phyloP scores from a whole-genome alignment of 2,329 filamentous ascomycete genomes.

The Myriangium duriaei region DNA sequence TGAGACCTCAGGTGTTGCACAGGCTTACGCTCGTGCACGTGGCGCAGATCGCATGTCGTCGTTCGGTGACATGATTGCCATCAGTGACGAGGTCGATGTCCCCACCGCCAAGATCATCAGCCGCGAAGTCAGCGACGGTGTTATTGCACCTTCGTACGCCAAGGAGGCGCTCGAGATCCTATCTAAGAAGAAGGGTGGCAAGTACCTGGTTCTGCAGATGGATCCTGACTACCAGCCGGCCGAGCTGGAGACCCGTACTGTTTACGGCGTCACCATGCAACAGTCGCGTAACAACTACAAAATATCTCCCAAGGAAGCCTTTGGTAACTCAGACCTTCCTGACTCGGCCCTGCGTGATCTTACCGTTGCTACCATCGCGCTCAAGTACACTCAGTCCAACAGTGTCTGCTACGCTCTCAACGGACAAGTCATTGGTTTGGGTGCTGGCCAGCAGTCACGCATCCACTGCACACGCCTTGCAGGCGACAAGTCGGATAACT shows the following conservation, averaged over 20 bases:
- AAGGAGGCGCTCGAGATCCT: constrained; percentile 79
- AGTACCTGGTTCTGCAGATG: constrained; percentile 92
- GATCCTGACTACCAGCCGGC: constrained; percentile 74
- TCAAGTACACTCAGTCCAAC: constrained; percentile 99
- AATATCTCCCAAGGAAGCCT: constrained; percentile 69
- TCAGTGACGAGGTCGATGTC: constrained; percentile 81
- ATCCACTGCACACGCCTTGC: constrained; percentile 98
- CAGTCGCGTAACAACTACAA: constrained; percentile 88
- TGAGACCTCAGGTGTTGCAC: constrained; percentile 72
- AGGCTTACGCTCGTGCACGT: constrained; percentile 89
- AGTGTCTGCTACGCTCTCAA: constrained; percentile 95
- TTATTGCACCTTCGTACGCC: constrained; percentile 81
- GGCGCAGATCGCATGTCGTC: constrained; percentile 97
- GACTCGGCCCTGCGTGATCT: constrained; percentile 78
- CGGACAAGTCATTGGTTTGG: constrained; percentile 85
- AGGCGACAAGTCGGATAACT: constrained; percentile 97
- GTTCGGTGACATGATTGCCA: constrained; percentile 91
- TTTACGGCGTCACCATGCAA: constrained; percentile 78
- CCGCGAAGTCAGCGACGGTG: constrained; percentile 92
- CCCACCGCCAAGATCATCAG: constrained; percentile 95
- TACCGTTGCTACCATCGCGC: constrained; percentile 86
- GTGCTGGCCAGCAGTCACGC: constrained; percentile 90
- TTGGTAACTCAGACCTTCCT: constrained; percentile 57
- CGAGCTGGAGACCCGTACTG: constrained; percentile 63
- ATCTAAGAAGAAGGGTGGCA: constrained; percentile 95